A percentile compares a stretch with the other conserved stretches of the same genome.
phyloP scores from a whole-genome alignment of 1,284 basidiomycete genomes.

The Xanthoconium separans region DNA sequence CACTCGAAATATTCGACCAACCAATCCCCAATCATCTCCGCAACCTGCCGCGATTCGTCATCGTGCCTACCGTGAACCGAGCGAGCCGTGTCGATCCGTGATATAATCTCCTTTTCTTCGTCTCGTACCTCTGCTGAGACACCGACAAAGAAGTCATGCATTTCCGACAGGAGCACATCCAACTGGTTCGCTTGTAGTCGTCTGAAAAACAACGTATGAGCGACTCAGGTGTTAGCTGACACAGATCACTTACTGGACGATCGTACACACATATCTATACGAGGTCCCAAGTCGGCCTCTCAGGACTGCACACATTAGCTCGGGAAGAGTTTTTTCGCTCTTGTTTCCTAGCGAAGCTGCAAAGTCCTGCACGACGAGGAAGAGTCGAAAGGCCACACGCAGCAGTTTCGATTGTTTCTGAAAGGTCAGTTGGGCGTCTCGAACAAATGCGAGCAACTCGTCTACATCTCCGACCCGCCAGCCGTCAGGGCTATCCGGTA shows the following conservation, averaged over 20 bases:
- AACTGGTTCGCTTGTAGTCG: slow-evolving; percentile 45
- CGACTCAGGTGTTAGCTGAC: background rate
- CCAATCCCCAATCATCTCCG: slow-evolving; percentile 43
- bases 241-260: slow-evolving; percentile 43
- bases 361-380: slow-evolving; percentile 43
- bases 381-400: slow-evolving; percentile 48
- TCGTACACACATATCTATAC: slow-evolving; percentile 42
- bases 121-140: slow-evolving; percentile 24
- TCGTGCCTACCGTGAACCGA: slow-evolving; percentile 26
- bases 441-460: slow-evolving; percentile 36
- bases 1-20: slow-evolving; percentile 52
- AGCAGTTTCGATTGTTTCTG: slow-evolving; percentile 34
- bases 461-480: slow-evolving; percentile 24
- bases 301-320: slow-evolving; percentile 39
- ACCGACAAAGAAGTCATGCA: slow-evolving; percentile 40
- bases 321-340: slow-evolving; percentile 26
- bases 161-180: slow-evolving; percentile 37
- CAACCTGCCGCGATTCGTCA: slow-evolving; percentile 6
- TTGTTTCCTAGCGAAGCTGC: slow-evolving; percentile 44
- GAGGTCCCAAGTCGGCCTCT: slow-evolving; percentile 43
- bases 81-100: slow-evolving; percentile 33
- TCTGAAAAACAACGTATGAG: slow-evolving; percentile 33
- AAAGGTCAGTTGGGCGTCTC: slow-evolving; percentile 41
- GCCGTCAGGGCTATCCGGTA: slow-evolving; percentile 12
- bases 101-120: slow-evolving; percentile 38